Base-by-base conservation (phyloP, 2,329 filamentous ascomycete species). In the Pseudogymnoascus verrucosus region DNA sequence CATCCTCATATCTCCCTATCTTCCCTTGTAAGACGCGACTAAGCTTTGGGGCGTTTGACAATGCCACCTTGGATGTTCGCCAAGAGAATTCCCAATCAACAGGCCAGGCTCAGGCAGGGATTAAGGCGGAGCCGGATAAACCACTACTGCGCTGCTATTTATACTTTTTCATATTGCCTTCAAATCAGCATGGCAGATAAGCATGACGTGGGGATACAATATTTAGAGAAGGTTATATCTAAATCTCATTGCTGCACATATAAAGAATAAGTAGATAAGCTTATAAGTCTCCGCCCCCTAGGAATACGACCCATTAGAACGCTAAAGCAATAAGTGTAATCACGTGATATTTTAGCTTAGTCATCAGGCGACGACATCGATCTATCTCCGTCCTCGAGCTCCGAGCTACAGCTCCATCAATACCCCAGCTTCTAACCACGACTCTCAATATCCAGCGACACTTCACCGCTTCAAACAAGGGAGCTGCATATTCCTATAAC, bases 21-120 rank as follows among this genome's bases (percentile, higher is more conserved):
- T 31, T 19, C 16, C 26, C 7, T 31, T 5, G 28, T 34, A 66
- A 44, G 23, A 57, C 42, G 40, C 40, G 60, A 61, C 61, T 62
- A 63, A 65, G 61, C 63, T 51, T 62, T 64, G 34, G 47, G 63
- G 39, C 60, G 59, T 64, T 65, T 62, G 60, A 62, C 54, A 64
- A 64, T 63, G 62, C 59, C 54, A 28, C 37, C 61, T 36, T 62
- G 61, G 14, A 23, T 44, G 63, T 31, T 65, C 26, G 62, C 51
- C 51, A 57, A 57, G 51, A 10, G 47, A 57, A 31, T 34, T 34
- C 47, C n/a, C 26, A 57, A 57, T 57, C n/a, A 54, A 31, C 23
- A 31, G 47, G 4, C 47, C 26, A 6, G 3, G 47, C 26, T 16
- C 26, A 16, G n/a, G 26, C 47, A 54, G 47, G 47, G 47, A 31